Evolutionary conservation across 225 moss, liverwort and hornwort species (phyloP), one percentile per base, ranked within the genome.

Genomic region (Bryum argenteum): DNA sequence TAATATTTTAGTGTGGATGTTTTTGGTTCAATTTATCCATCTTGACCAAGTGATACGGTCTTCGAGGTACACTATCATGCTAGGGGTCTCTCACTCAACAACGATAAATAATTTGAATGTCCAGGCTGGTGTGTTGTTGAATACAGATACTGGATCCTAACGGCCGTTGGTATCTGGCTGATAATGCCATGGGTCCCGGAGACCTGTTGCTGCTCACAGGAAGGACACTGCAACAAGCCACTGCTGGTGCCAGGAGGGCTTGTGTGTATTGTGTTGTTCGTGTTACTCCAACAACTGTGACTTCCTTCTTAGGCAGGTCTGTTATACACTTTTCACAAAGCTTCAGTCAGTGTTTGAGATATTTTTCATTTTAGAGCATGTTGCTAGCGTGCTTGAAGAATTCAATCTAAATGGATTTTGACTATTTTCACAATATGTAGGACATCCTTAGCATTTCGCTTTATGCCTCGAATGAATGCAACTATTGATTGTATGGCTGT

Each of bases 111-210:
- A 59, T 59, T 28, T 73, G 17, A 63, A 63, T 8, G 55, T 78
- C 28, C 89, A 85, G 90, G 93, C 61, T 23, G 22, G 67, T 67
- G 62, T 77, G 79, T 43, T 57, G 64, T 26, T 74, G 68, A 54
- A 70, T 69, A 69, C 84, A 92, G 89, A 88, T 92, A 22, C 88
- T 85, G 78, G 92, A 88, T 88, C 77, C 85, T 40, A 87, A 45
- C 81, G 92, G 92, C 63, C 89, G 84, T 65, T 92, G 92, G 92
- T 88, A 84, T 69, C 68, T 92, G 74, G 92, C 92, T 20, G 92
- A 92, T 70, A 90, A 86, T 75, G 80, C 75, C 26, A 70, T 88
- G 61, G 88, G 81, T 71, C 86, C 84, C 53, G 84, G 86, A 76
- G 90, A 90, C 78, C 75, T 90, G 20, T 67, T 92, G 61, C 73